Evolutionary conservation across 306 rosid species (phyloP).

Genomic region (Vigna reflexopilosa): DNA sequence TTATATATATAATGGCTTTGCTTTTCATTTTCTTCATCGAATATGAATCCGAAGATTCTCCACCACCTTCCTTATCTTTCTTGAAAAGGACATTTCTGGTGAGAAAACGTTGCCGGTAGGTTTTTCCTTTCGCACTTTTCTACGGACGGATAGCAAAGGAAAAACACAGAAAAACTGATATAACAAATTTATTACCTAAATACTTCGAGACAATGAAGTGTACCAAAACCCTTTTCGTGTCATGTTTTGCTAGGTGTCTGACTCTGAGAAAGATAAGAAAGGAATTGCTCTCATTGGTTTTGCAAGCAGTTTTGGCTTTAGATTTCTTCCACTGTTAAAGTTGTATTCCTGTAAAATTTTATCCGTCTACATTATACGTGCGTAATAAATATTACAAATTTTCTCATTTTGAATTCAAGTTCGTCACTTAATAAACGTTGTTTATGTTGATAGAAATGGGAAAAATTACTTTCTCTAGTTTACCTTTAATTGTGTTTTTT

Average conservation of each 20-base stretch:
- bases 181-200: constrained; percentile 24
- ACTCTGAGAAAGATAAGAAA: constrained; percentile 30
- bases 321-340: neutral
- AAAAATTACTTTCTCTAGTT: neutral
- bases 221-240: constrained; percentile 19
- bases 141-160: neutral
- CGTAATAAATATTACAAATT: too few relatives aligned
- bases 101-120: constrained; percentile 30
- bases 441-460: neutral
- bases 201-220: constrained; percentile 25
- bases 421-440: neutral
- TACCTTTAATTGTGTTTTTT: neutral
- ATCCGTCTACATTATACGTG: too few relatives aligned
- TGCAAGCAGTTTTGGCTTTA: neutral
- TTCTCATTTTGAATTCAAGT: neutral
- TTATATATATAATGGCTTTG: neutral
- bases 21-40: neutral
- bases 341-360: neutral
- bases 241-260: neutral
- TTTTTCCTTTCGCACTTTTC: neutral
- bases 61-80: constrained; percentile 27
- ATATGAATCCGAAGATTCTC: constrained; percentile 32
- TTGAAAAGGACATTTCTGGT: constrained; percentile 41
- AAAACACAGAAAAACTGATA: neutral
- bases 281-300: constrained; percentile 14